Evolutionary conservation across 768 basidiomycete genomes (phyloP), one percentile per base, ranked within the genome.

Genomic region (Cystobasidium ongulense): DNA sequence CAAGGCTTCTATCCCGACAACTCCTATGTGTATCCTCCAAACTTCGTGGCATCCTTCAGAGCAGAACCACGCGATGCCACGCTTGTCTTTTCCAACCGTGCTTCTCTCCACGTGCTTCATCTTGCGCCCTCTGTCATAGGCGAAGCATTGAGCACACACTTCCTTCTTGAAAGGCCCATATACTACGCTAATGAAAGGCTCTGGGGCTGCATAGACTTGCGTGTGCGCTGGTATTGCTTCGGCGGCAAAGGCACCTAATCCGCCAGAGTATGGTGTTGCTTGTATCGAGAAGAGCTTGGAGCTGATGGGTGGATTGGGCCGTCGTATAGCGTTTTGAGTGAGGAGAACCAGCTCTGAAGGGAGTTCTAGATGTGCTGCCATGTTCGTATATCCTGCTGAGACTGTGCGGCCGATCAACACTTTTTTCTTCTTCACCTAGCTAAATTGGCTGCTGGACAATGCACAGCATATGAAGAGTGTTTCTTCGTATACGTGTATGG

Each of bases 61-160:
- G 53, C 68, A 71, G 27, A 71, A 71, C 53, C 53, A 71, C 10
- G 68, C 68, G 4, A 71, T 21, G 10, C 68, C 68, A 7, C 50
- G 5, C 38, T 5, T 31, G 25, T 54, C 68, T 35, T 71, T 36
- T 7, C 54, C 54, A 38, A 36, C 11, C 10, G 27, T 35, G 2
- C 25, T 59, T 59, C 57, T 5, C 23, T 71, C 31, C 18, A 52
- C 50, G 27, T 53, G 13, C 39, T 71, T 71, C 68, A 71, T 57
- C 25, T 54, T 71, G 33, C 68, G 52, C 13, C 68, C 68, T 21
- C 43, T 59, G 11, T 71, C 68, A 29, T 71, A 71, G 23, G n/a
- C 23, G 27, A 59, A 57, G 68, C 65, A 67, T 10, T 52, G 11
- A 1, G 41, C 65, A 52, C 65, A 67, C 13, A 67, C 65, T 52